These are phyloP conservation scores for Solanum tarapatanum DNA, from an alignment of 257 asterid species.

Conservation along the genomic window DNA sequence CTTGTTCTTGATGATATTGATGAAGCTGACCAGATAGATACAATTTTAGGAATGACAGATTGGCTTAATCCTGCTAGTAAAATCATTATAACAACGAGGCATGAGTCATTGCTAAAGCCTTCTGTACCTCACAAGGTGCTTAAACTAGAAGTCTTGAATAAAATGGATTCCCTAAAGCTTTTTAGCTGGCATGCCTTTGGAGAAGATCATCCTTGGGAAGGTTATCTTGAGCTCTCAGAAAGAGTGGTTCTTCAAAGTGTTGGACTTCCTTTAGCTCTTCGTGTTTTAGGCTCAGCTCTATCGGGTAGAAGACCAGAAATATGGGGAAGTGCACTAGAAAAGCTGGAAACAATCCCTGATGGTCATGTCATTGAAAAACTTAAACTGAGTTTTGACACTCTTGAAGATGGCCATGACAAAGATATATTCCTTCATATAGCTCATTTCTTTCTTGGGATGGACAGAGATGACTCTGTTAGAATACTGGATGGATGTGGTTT, in stretches of 20 bases:
- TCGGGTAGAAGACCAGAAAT: neutral
- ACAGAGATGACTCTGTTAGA: neutral
- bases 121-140: neutral
- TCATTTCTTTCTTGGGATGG: constrained; percentile 1
- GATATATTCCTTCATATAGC: constrained; percentile 4
- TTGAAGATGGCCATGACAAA: constrained; percentile 1
- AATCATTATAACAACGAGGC: neutral
- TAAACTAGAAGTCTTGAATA: neutral
- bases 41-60: too few relatives aligned
- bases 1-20: too few relatives aligned
- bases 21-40: too few relatives aligned
- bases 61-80: too few relatives aligned
- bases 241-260: neutral
- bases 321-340: neutral
- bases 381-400: neutral
- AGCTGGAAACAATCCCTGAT: constrained; percentile 5
- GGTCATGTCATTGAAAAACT: neutral
- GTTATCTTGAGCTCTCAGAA: neutral
- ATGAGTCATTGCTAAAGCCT: neutral
- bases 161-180: neutral
- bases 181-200: constrained; percentile 1
- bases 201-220: neutral
- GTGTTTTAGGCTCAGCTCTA: constrained; percentile 2
- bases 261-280: constrained; percentile 1
- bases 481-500: constrained; percentile 3